Evolutionary conservation across 345 rosid species (phyloP), one percentile per base, ranked within the genome.

Genomic region (Salix dunnii): DNA sequence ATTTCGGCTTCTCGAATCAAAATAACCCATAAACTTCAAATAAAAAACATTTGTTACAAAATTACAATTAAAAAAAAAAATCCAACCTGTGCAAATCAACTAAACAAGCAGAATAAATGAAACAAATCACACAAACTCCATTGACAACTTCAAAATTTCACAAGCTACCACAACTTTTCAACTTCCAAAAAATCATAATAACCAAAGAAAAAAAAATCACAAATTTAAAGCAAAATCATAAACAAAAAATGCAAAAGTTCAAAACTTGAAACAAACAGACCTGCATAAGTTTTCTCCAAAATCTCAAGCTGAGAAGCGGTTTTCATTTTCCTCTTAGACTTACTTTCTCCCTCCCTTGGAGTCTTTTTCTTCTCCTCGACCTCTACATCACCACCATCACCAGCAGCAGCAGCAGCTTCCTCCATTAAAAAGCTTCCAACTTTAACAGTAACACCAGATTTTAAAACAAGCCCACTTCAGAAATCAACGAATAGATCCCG

Each of bases 291-390:
- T 55, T 87, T 90, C 78, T 94, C 97, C 7, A 92, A 90, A 78
- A 88, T 86, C 79, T 94, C 84, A 82, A 94, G 94, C 83, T 94
- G 98, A 77, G 92, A 89, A 84, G 97, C 93, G 70, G 97, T 92
- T 85, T 94, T 92, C 97, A 94, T 94, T 84, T 91, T 88, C 31
- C 98, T 84, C 86, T 92, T 94, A 40, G 92, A 82, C 90, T 87
- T 92, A 51, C 61, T 77, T 72, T 86, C 90, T 73, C 86, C 92
- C 84, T 88, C 97, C 11, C 62, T 28, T 61, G 83, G 82, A 30
- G 90, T 80, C 82, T 87, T 90, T 85, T 77, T 90, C 84, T 87
- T 91, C 82, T 86, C 90, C 30, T 68, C 90, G 67, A 88, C 91
- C 36, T 89, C 92, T 10, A 78, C 82, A 36, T 70, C 84, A 12